These are phyloP conservation scores for Amoeboaphelidium occidentale DNA, from an alignment of 371 early-diverging fungal genomes.

Conservation along the genomic window DNA sequence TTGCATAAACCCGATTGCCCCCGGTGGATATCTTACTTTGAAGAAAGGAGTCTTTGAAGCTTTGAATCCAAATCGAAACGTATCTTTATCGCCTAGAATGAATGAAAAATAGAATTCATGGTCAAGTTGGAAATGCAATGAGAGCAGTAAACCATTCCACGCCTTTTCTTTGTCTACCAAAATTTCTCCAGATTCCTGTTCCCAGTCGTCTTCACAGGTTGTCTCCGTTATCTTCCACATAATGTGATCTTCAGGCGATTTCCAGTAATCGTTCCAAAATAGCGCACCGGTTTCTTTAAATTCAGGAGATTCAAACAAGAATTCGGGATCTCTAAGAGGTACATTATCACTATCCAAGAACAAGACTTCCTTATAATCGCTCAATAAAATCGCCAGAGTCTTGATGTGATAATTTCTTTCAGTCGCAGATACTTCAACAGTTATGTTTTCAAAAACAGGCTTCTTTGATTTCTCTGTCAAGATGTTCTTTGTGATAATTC, in stretches of 20 bases:
- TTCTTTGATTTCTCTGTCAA: neutral
- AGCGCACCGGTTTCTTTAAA: constrained; percentile 20
- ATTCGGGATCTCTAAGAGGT: constrained; percentile 17
- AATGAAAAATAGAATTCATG: too few species aligned
- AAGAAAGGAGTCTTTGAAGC: too few species aligned
- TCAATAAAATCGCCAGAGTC: constrained; percentile 20
- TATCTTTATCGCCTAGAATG: too few species aligned
- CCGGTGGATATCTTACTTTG: too few species aligned
- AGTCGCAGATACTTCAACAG: neutral
- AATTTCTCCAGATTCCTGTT: constrained; percentile 3
- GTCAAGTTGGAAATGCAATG: constrained; percentile 1
- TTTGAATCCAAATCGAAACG: too few species aligned
- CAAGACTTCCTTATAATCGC: constrained; percentile 19
- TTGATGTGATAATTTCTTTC: constrained; percentile 17
- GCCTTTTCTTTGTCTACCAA: constrained; percentile 1
- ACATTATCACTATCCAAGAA: constrained; percentile 28
- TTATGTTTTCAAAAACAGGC: neutral
- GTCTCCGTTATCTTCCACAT: constrained; percentile 1
- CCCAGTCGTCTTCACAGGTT: neutral
- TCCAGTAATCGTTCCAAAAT: constrained; percentile 31
- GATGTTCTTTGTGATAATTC: neutral
- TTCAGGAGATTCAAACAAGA: constrained; percentile 17
- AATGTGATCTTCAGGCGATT: neutral
- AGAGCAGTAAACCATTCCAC: neutral
- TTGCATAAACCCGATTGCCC: too few species aligned